phyloP scores from a whole-genome alignment of 352 stramenopile genomes.

The Peronospora belbahrii region DNA sequence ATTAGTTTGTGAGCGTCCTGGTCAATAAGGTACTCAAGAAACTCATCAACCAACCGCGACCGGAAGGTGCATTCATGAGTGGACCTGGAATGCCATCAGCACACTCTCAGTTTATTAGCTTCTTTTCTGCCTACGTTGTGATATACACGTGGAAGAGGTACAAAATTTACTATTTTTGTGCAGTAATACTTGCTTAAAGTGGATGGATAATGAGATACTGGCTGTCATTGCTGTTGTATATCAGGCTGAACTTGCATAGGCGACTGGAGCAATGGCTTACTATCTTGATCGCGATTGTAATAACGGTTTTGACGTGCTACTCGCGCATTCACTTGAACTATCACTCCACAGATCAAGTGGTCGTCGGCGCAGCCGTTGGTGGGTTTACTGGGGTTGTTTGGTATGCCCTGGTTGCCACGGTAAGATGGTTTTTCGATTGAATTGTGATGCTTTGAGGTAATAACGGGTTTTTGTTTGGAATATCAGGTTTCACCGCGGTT shows the following conservation, averaged over 20 bases:
- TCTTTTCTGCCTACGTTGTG: slow-evolving; percentile 68
- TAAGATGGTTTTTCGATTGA: slow-evolving; percentile 6
- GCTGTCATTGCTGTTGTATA: slow-evolving; percentile 1
- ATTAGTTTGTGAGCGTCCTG: slow-evolving; percentile 64
- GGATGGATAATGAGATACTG: neutral
- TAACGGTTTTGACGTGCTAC: slow-evolving; percentile 51
- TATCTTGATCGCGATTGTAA: slow-evolving; percentile 36
- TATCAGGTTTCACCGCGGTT: slow-evolving; percentile 39
- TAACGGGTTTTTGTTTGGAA: neutral
- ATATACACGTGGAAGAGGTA: slow-evolving; percentile 65
- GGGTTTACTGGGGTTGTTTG: slow-evolving; percentile 36
- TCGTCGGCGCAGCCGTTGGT: slow-evolving; percentile 45
- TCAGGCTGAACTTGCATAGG: slow-evolving; percentile 44
- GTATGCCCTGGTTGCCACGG: slow-evolving; percentile 35
- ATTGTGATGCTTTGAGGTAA: neutral
- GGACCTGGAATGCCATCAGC: slow-evolving; percentile 72
- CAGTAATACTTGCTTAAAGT: neutral
- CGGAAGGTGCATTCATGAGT: slow-evolving; percentile 51
- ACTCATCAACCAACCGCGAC: slow-evolving; percentile 59
- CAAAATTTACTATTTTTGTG: neutral
- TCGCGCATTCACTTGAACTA: slow-evolving; percentile 76
- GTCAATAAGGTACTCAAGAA: slow-evolving; percentile 79
- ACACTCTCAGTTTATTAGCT: slow-evolving; percentile 75
- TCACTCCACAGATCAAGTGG: slow-evolving; percentile 68
- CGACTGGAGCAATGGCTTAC: slow-evolving; percentile 53